Conservation (phyloP, 2,329 filamentous ascomycete genomes). For the Fusarium sp. region DNA sequence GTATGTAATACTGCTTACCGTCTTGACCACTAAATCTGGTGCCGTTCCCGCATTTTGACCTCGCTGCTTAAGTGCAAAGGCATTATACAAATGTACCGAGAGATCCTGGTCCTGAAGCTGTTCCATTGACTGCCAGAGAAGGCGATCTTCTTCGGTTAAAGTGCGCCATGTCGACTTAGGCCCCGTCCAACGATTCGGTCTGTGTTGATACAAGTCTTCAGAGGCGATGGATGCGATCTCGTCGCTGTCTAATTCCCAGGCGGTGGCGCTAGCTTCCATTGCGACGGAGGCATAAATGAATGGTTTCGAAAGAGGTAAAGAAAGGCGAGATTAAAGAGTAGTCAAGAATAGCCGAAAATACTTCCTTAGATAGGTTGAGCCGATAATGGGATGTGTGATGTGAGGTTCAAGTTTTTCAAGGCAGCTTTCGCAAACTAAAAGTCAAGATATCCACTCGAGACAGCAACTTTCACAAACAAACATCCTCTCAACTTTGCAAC, state of each 20-base stretch:
- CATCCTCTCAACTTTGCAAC: background rate
- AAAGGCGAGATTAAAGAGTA: background rate
- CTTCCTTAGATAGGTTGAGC: background rate
- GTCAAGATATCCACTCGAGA: constrained; percentile 24
- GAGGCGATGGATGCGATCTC: constrained; percentile 64
- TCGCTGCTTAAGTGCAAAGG: constrained; percentile 74
- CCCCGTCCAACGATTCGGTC: constrained; percentile 83
- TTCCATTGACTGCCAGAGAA: constrained; percentile 74
- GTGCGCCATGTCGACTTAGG: constrained; percentile 75
- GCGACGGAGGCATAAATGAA: background rate
- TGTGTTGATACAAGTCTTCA: constrained; percentile 63
- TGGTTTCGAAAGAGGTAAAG: background rate
- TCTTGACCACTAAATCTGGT: constrained; percentile 50
- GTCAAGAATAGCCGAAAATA: background rate
- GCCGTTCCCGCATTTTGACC: constrained; percentile 49
- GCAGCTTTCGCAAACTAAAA: constrained; percentile 7
- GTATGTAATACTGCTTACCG: constrained; percentile 40
- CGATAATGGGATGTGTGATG: constrained; percentile 18
- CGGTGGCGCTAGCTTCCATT: constrained; percentile 47
- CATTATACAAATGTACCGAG: constrained; percentile 83
- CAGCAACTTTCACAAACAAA: constrained; percentile 8
- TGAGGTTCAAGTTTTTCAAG: constrained; percentile 38
- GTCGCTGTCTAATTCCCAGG: constrained; percentile 63
- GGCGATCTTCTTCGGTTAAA: constrained; percentile 74
- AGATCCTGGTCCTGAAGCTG: constrained; percentile 77